Conservation (phyloP, 2,329 filamentous ascomycete species). For the Xylariaceae sp. region DNA sequence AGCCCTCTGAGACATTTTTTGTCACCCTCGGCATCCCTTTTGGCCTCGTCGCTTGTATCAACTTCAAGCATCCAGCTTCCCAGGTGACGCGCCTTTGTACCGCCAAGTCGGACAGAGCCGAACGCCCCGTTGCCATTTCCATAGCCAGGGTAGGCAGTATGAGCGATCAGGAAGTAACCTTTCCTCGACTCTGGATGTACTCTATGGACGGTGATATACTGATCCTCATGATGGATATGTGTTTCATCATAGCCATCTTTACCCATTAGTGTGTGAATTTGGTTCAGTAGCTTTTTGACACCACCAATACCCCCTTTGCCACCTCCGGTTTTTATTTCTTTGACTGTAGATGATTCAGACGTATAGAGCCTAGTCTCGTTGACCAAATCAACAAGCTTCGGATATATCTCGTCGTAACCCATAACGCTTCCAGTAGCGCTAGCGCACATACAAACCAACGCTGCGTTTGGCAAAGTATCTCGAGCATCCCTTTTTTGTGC, state of each 20-base stretch:
- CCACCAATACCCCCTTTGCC: slow-evolving; percentile 86
- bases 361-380: slow-evolving; percentile 85
- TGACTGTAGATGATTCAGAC: slow-evolving; percentile 70
- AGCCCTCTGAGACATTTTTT: slow-evolving; percentile 76
- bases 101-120: slow-evolving; percentile 77
- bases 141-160: slow-evolving; percentile 93
- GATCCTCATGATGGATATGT: slow-evolving; percentile 93
- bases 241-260: slow-evolving; percentile 94
- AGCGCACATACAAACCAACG: slow-evolving; percentile 93
- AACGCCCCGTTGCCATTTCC: slow-evolving; percentile 83
- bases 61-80: slow-evolving; percentile 94
- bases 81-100: slow-evolving; percentile 83
- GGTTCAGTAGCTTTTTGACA: slow-evolving; percentile 90
- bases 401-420: slow-evolving; percentile 97
- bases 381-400: slow-evolving; percentile 89
- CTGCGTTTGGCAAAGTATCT: slow-evolving; percentile 92
- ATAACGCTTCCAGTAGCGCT: slow-evolving; percentile 95
- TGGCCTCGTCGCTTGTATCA: slow-evolving; percentile 74
- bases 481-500: slow-evolving; percentile 93
- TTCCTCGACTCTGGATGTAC: slow-evolving; percentile 92
- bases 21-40: slow-evolving; percentile 69
- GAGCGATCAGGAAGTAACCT: slow-evolving; percentile 93
- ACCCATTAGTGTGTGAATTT: slow-evolving; percentile 95
- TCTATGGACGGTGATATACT: slow-evolving; percentile 95
- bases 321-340: slow-evolving; percentile 67